Percentiles rank a stretch among this genome's conserved stretches.
phyloP scores from a whole-genome alignment of 2,329 filamentous ascomycete genomes.

The Septoria petroselini region DNA sequence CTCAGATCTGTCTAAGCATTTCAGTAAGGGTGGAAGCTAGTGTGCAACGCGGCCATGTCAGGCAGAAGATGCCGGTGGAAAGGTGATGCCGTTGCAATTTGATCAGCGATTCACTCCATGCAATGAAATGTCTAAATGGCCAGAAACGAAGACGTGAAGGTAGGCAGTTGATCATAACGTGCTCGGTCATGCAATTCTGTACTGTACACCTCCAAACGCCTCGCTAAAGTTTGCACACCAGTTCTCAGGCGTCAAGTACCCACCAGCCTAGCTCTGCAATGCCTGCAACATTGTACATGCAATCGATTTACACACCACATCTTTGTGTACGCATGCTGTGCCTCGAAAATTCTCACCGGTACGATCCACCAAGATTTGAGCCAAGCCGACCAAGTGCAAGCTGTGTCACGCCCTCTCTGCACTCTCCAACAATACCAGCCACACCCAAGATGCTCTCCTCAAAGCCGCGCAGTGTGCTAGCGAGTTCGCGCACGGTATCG shows the following conservation, averaged over 20 bases:
- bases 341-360: neutral
- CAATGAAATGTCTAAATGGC: too few relatives aligned
- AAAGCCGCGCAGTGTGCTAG: conserved; percentile 48
- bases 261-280: too few relatives aligned
- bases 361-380: conserved; percentile 4
- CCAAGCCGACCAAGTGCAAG: conserved; percentile 37
- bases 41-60: too few relatives aligned
- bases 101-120: too few relatives aligned
- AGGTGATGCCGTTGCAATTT: too few relatives aligned
- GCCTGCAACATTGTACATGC: too few relatives aligned
- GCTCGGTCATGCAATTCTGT: neutral
- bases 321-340: neutral
- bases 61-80: too few relatives aligned
- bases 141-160: too few relatives aligned
- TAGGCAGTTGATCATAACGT: too few relatives aligned
- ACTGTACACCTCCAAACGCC: neutral
- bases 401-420: conserved; percentile 48
- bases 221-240: neutral
- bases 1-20: too few relatives aligned
- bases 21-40: too few relatives aligned
- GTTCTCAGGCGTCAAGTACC: neutral
- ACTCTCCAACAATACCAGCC: conserved; percentile 47
- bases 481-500: conserved; percentile 45
- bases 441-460: conserved; percentile 50
- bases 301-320: neutral